Percentiles rank a stretch among this genome's conserved stretches.
Evolutionary conservation across 2,329 filamentous ascomycete species (phyloP).

Genomic region (Drechslerella dactyloides): DNA sequence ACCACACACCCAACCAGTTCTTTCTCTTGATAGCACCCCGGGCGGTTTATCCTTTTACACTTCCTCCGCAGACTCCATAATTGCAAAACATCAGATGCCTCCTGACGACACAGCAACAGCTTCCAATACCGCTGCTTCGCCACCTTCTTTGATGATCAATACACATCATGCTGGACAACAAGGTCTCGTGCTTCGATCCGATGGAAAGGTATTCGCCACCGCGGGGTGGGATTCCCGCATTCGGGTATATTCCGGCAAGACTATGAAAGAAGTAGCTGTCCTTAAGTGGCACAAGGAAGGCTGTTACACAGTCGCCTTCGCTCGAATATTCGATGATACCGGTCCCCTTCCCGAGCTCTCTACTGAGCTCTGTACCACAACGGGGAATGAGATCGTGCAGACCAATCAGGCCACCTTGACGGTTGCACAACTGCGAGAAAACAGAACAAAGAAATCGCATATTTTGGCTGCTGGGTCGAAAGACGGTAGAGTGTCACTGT

Average conservation of each 20-base stretch:
- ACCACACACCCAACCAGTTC: conserved; percentile 77
- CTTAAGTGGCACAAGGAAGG: conserved; percentile 93
- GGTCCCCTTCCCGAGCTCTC: conserved; percentile 55
- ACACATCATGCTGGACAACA: conserved; percentile 94
- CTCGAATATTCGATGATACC: conserved; percentile 55
- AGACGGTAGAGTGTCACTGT: conserved; percentile 92
- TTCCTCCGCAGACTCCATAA: conserved; percentile 78
- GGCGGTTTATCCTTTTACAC: conserved; percentile 67
- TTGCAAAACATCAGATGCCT: conserved; percentile 76
- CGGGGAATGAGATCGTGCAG: conserved; percentile 25
- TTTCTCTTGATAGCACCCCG: conserved; percentile 69
- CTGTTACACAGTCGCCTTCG: conserved; percentile 81
- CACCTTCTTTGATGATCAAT: conserved; percentile 77
- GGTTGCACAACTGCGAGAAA: conserved; percentile 7
- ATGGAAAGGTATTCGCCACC: conserved; percentile 83
- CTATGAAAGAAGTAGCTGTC: conserved; percentile 85
- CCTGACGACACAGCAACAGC: conserved; percentile 38
- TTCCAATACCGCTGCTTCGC: conserved; percentile 71
- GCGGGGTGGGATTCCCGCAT: conserved; percentile 88
- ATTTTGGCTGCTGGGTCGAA: conserved; percentile 92
- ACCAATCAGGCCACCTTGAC: conserved; percentile 18
- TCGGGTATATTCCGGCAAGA: conserved; percentile 79
- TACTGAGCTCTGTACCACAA: conserved; percentile 20
- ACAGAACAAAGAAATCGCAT: conserved; percentile 61
- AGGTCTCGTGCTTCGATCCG: conserved; percentile 74